These are phyloP conservation scores for Sarocladium kiliense DNA, from an alignment of 2,329 filamentous ascomycete species.

Conservation along the genomic window DNA sequence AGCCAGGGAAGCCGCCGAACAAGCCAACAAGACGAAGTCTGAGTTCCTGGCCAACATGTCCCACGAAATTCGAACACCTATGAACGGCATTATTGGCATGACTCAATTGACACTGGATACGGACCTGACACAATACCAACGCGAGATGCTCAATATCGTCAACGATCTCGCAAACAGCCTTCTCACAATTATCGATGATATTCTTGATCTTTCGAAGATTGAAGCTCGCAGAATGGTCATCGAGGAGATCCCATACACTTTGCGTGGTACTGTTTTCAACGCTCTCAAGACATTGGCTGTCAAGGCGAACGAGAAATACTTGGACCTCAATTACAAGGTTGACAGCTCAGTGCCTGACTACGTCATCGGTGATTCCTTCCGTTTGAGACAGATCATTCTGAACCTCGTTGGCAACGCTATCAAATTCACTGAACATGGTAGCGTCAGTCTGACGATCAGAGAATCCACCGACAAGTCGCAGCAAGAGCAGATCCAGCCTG, in stretches of 20 bases:
- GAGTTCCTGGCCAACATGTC: constrained; percentile 99
- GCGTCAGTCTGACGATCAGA: constrained; percentile 90
- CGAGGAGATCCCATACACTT: constrained; percentile 93
- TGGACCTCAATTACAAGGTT: constrained; percentile 89
- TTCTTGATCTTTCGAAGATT: constrained; percentile 71
- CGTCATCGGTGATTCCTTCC: constrained; percentile 94
- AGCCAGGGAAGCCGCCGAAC: constrained; percentile 88
- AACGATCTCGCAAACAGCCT: constrained; percentile 95
- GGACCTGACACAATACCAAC: constrained; percentile 87
- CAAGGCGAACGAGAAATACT: constrained; percentile 91
- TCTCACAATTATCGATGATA: constrained; percentile 91
- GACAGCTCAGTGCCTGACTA: constrained; percentile 92
- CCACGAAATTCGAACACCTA: constrained; percentile 94
- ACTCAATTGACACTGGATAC: constrained; percentile 94
- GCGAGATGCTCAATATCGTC: constrained; percentile 98
- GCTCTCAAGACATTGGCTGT: constrained; percentile 95
- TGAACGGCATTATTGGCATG: constrained; percentile 98
- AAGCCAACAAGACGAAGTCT: constrained; percentile 97
- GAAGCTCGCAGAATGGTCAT: constrained; percentile 98
- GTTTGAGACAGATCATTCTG: constrained; percentile 90
- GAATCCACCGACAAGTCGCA: constrained; percentile 44
- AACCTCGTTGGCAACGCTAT: constrained; percentile 98
- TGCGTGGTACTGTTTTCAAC: constrained; percentile 93
- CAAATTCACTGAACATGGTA: constrained; percentile 96
- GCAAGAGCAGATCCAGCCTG: constrained; percentile 56